phyloP scores from a whole-genome alignment of 129 eudicot species.

The Lactuca saligna region DNA sequence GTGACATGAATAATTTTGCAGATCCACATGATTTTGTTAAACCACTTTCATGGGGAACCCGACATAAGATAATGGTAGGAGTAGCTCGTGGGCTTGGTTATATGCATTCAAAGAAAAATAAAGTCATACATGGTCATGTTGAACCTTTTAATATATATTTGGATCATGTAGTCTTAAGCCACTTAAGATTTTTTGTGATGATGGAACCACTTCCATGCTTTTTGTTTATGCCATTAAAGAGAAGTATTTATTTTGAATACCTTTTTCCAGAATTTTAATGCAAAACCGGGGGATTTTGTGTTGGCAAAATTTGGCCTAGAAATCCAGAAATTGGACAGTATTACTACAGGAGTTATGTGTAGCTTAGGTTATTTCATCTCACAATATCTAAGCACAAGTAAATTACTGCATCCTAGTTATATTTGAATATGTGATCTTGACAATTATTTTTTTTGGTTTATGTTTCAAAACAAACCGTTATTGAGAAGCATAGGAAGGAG shows the following conservation, averaged over 20 bases:
- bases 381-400: too few relatives aligned
- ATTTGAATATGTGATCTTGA: too few relatives aligned
- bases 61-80: slow-evolving; percentile 22
- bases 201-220: background rate
- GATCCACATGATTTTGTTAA: background rate
- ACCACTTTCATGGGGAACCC: slow-evolving; percentile 32
- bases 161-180: slow-evolving; percentile 19
- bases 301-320: background rate
- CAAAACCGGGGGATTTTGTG: slow-evolving; percentile 29
- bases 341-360: too few relatives aligned
- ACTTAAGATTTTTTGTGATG: background rate
- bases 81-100: slow-evolving; percentile 24
- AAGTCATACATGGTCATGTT: background rate
- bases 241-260: background rate
- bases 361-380: too few relatives aligned
- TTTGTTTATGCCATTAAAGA: background rate
- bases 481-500: too few relatives aligned
- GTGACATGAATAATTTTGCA: slow-evolving; percentile 2
- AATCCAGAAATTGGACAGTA: background rate
- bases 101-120: slow-evolving; percentile 14
- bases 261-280: slow-evolving; percentile 29
- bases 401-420: too few relatives aligned
- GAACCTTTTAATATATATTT: background rate
- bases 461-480: too few relatives aligned
- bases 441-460: too few relatives aligned